Evolutionary conservation across 2,329 filamentous ascomycete genomes (phyloP), one percentile per base, ranked within the genome.

Genomic region (Penicillium sp.): DNA sequence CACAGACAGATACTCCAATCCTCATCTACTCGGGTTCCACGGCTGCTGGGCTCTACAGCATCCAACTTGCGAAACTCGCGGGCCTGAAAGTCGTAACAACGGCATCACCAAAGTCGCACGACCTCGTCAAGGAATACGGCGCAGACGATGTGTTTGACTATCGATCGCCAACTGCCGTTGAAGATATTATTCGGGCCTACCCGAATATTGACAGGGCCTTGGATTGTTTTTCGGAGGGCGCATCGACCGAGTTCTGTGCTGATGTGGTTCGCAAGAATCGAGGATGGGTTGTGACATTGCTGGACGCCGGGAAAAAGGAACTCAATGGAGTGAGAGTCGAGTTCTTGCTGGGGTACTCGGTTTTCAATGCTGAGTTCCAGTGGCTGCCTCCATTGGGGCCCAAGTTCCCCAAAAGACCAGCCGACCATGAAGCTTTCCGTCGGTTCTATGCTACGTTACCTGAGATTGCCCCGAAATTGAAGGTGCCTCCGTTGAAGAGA

Each of bases 41-140:
- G 9, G 39, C 54, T 4, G 58, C 59, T 9, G 61, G 63, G 0
- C 52, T 60, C 0, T 73, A 69, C 44, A 65, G 69, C 1, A 66
- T 76, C 16, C 73, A 75, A 59, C 55, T 74, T 33, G 65, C 73
- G 4, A 69, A 69, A 47, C 66, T 70, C 11, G 70, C 67, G 4
- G 72, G 73, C 1, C 70, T 73, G 36, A 59, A 54, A 35, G 60
- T 64, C 13, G 44, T 62, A 5, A 50, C 46, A 7, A 64, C 62
- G 1, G 52, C 52, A 9, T 62, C 62, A 1, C 55, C 57, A 16
- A 53, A 43, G 2, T 60, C 55, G 2, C 43, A 56, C 36, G 56
- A 62, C 27, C 35, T 60, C 11, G 60, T 64, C 22, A 60, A 59
- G 36, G 51, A 58, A 41, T 60, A 60, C 18, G 62, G 58, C 3